Evolutionary conservation across 371 early-diverging fungal species (phyloP).

Genomic region (Rhizomucor pusillus): DNA sequence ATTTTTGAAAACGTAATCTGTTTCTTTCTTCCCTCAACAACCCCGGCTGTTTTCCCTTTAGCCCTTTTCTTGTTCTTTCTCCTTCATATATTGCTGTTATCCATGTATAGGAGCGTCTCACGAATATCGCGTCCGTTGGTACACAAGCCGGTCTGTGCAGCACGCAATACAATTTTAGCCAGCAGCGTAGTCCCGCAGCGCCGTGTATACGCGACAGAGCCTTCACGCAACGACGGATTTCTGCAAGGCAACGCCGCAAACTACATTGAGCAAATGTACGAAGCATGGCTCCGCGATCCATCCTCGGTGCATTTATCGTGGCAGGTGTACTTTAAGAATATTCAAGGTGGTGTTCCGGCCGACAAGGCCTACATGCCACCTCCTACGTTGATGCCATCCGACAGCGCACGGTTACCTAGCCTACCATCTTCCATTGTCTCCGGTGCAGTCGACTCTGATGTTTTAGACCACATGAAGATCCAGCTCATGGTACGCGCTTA

Average conservation of each 20-base stretch:
- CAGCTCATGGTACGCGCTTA: conserved; percentile 97
- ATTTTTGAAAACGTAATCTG: too few species aligned
- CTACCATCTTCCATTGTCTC: conserved; percentile 42
- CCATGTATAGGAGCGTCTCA: too few species aligned
- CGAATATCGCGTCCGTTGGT: too few species aligned
- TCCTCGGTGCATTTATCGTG: conserved; percentile 93
- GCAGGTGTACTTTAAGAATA: conserved; percentile 95
- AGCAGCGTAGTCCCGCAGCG: background rate
- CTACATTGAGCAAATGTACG: conserved; percentile 96
- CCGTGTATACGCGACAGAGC: too few species aligned
- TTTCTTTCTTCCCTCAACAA: too few species aligned
- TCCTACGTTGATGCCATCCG: conserved; percentile 74
- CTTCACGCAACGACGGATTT: conserved; percentile 15
- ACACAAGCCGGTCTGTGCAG: too few species aligned
- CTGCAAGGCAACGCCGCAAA: conserved; percentile 56
- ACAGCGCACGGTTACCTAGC: conserved; percentile 64
- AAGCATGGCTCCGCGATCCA: conserved; percentile 90
- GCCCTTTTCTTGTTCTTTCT: too few species aligned
- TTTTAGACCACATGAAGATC: conserved; percentile 96
- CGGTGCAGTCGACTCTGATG: conserved; percentile 42
- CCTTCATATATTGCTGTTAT: too few species aligned
- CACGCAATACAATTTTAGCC: too few species aligned
- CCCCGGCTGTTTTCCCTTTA: too few species aligned
- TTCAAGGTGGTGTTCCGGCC: conserved; percentile 70
- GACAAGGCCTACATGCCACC: conserved; percentile 78